Base-by-base conservation (phyloP, 2,329 filamentous ascomycete species). In the Xylariaceae sp. region DNA sequence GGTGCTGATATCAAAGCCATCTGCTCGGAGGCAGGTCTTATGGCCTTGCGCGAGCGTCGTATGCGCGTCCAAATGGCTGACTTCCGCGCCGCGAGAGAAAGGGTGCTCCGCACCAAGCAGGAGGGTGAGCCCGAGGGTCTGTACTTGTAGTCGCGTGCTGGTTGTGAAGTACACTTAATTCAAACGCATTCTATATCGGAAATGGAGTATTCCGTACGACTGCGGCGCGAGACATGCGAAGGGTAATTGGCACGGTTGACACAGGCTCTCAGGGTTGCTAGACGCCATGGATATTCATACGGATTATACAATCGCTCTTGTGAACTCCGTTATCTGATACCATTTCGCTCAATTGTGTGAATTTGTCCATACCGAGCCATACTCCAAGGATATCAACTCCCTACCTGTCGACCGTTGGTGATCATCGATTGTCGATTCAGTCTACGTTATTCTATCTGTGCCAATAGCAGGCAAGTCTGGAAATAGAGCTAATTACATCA, bases 41-140 rank as follows among this genome's bases (percentile, higher is more conserved):
- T 97, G 84, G 94, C 94, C 17, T 80, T 99, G 64, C 86, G 94
- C 68, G 94, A 99, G 80, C 85, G 94, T 65, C 87, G 94, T 72
- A 99, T 99, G 94, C 87, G 93, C 58, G 94, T 99, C 60, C 93
- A 97, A 77, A 99, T 99, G 94, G 90, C 92, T 6, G 94, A 99
- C 76, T 99, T 99, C 82, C 82, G 94, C 58, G 83, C 91, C 58
- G 94, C 94, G 23, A 85, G 93, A 69, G 94, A 99, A 78, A 87
- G 91, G 66, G 95, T 99, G 64, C 82, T 99, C 75, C 95, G 96
- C 80, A 99, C 95, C 53, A 99, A 99, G 87, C 94, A 89, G 72
- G 94, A 99, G 80, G 93, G 93, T 68, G 95, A 97, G 78, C 94
- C 95, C 0, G 94, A 99, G 79, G 94, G 94, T 68, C 78, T 99